These are phyloP conservation scores for Phytophthora pisi DNA, from an alignment of 352 stramenopile species.

Conservation along the genomic window DNA sequence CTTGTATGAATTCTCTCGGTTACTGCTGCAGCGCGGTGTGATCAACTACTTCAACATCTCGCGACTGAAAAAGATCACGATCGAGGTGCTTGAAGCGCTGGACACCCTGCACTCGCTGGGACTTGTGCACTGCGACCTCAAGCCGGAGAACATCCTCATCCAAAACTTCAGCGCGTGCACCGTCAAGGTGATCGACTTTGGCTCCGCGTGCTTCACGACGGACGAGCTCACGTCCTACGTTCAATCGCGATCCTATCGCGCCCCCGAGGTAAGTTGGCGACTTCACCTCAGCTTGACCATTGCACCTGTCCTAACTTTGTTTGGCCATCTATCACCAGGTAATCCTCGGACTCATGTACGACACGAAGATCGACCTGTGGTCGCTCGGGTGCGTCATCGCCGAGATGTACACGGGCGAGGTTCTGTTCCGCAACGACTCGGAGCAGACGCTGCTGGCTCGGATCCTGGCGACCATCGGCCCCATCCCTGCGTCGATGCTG, in stretches of 20 bases:
- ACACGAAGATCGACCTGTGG: conserved; percentile 90
- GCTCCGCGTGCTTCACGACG: conserved; percentile 94
- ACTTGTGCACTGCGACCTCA: conserved; percentile 98
- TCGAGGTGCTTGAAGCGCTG: conserved; percentile 94
- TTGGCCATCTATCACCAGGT: conserved; percentile 52
- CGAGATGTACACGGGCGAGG: conserved; percentile 88
- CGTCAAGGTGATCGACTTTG: conserved; percentile 99
- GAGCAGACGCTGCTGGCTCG: conserved; percentile 93
- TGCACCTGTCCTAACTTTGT: not conserved
- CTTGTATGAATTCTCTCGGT: conserved; percentile 97
- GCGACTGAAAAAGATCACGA: conserved; percentile 93
- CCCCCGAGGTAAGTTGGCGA: conserved; percentile 86
- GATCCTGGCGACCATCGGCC: conserved; percentile 86
- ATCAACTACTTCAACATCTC: conserved; percentile 95
- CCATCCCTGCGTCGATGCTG: conserved; percentile 69
- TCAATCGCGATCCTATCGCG: conserved; percentile 97
- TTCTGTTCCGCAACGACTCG: conserved; percentile 88
- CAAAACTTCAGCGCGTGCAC: conserved; percentile 90
- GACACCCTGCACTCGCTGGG: conserved; percentile 88
- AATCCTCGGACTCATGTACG: conserved; percentile 95
- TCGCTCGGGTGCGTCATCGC: conserved; percentile 88
- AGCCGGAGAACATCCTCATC: conserved; percentile 97
- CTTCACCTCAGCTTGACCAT: not conserved
- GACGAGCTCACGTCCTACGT: conserved; percentile 98
- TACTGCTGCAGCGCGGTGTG: conserved; percentile 70